Conservation (phyloP, 371 early-diverging fungal genomes). For the Cladochytrium tenue region DNA sequence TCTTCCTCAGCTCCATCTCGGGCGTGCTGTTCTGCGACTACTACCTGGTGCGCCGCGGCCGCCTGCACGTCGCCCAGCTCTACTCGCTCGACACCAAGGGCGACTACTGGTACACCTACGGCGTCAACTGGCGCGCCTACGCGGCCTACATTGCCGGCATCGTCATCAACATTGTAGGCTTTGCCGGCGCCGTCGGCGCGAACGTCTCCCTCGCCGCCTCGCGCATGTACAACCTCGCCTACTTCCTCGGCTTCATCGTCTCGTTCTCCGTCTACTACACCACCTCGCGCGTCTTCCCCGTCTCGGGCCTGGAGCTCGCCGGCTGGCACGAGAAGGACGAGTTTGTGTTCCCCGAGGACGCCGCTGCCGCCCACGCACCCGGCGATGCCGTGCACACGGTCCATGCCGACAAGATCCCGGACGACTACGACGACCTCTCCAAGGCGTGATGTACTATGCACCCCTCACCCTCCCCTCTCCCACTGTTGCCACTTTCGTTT, state of each 20-base stretch:
- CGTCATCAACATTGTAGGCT: conserved; percentile 20
- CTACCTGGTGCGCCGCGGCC: conserved; percentile 20
- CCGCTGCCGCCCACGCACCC: not conserved
- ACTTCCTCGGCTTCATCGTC: conserved; percentile 10
- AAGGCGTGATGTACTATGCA: not conserved
- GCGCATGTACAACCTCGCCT: conserved; percentile 11
- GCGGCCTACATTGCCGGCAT: conserved; percentile 31
- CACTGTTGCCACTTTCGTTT: not conserved
- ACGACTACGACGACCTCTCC: not conserved
- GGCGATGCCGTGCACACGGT: no score
- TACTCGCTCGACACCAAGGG: conserved; percentile 15
- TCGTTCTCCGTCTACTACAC: not conserved
- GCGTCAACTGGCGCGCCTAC: conserved; percentile 10
- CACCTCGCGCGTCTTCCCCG: not conserved
- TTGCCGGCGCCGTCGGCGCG: conserved; percentile 8
- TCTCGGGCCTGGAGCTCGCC: not conserved
- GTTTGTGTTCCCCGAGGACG: not conserved
- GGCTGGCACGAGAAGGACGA: conserved; percentile 13
- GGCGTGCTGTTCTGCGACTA: conserved; percentile 32
- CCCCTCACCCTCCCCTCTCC: not conserved
- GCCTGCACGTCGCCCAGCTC: not conserved
- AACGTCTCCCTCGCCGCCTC: conserved; percentile 10
- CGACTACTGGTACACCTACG: not conserved
- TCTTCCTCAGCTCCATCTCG: conserved; percentile 31
- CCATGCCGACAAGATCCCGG: not conserved